phyloP scores from a whole-genome alignment of 345 rosid genomes.

The Fremontodendron californicum region DNA sequence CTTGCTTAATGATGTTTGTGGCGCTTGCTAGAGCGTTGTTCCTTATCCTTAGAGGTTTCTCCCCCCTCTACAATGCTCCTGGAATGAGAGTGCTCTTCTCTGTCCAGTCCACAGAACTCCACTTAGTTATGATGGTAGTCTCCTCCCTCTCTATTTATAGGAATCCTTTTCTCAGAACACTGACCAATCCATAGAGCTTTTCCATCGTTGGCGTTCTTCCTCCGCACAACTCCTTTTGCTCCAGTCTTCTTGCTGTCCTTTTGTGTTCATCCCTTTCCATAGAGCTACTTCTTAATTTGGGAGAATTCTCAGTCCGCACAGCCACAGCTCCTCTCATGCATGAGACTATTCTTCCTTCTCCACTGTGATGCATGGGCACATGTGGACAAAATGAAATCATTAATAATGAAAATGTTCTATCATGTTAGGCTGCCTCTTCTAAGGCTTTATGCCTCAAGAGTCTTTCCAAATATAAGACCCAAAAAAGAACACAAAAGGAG shows the following conservation, averaged over 20 bases:
- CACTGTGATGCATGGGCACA: conserved; percentile 47
- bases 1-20: background rate
- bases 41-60: conserved; percentile 24
- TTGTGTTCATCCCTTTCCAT: conserved; percentile 37
- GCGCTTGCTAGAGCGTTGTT: conserved; percentile 10
- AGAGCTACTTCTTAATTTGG: conserved; percentile 13
- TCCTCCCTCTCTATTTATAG: conserved; percentile 17
- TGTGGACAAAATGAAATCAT: background rate
- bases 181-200: conserved; percentile 23
- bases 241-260: conserved; percentile 28
- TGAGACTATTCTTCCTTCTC: conserved; percentile 34
- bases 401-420: background rate
- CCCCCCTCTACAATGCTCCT: conserved; percentile 26
- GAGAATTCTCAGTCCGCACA: conserved; percentile 17
- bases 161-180: conserved; percentile 17
- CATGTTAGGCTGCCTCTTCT: conserved; percentile 2
- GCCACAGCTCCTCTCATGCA: too few species aligned
- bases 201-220: conserved; percentile 17
- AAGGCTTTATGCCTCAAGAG: too few species aligned
- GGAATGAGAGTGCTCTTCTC: conserved; percentile 25
- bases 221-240: conserved; percentile 10
- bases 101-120: conserved; percentile 25
- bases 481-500: background rate
- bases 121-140: conserved; percentile 17
- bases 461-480: background rate